These are phyloP conservation scores for Pseudogymnoascus sp. DNA, from an alignment of 2,329 filamentous ascomycete genomes.

Conservation along the genomic window DNA sequence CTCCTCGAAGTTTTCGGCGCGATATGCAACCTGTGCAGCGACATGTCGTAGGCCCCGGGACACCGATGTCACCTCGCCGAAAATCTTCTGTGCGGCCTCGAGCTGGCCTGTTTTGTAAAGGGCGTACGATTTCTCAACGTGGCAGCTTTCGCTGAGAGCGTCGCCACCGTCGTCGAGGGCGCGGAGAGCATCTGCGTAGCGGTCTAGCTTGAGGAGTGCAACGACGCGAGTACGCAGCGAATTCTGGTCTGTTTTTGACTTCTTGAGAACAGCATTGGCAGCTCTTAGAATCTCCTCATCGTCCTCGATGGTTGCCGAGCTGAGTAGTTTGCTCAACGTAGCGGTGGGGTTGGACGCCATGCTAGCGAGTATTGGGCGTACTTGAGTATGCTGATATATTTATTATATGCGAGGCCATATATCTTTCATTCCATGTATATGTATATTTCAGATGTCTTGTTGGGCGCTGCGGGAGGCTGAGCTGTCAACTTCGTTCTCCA, in stretches of 20 bases:
- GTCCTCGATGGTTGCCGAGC: slow-evolving; percentile 51
- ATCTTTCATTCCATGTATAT: neutral
- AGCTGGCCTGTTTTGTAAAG: slow-evolving; percentile 71
- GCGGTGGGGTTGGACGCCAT: slow-evolving; percentile 27
- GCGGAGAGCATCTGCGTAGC: slow-evolving; percentile 67
- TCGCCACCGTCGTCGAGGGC: slow-evolving; percentile 56
- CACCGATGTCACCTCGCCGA: slow-evolving; percentile 18
- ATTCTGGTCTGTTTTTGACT: slow-evolving; percentile 46
- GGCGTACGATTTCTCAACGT: slow-evolving; percentile 70
- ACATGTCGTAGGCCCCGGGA: slow-evolving; percentile 36
- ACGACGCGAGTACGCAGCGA: slow-evolving; percentile 64
- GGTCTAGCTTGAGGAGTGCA: slow-evolving; percentile 72
- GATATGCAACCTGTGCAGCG: slow-evolving; percentile 61
- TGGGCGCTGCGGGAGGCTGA: neutral
- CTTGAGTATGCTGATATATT: neutral
- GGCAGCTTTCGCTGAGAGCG: slow-evolving; percentile 49
- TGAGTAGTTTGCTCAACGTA: slow-evolving; percentile 33
- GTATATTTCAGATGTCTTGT: neutral
- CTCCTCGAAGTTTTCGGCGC: slow-evolving; percentile 62
- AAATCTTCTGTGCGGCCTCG: slow-evolving; percentile 46
- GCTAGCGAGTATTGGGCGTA: slow-evolving; percentile 7
- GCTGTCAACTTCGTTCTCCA: slow-evolving; percentile 8
- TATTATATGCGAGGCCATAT: slow-evolving; percentile 8
- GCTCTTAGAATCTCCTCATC: slow-evolving; percentile 64
- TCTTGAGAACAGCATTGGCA: slow-evolving; percentile 52